Evolutionary conservation across 2,329 filamentous ascomycete genomes (phyloP).

Genomic region (Hypoxylon sp.): DNA sequence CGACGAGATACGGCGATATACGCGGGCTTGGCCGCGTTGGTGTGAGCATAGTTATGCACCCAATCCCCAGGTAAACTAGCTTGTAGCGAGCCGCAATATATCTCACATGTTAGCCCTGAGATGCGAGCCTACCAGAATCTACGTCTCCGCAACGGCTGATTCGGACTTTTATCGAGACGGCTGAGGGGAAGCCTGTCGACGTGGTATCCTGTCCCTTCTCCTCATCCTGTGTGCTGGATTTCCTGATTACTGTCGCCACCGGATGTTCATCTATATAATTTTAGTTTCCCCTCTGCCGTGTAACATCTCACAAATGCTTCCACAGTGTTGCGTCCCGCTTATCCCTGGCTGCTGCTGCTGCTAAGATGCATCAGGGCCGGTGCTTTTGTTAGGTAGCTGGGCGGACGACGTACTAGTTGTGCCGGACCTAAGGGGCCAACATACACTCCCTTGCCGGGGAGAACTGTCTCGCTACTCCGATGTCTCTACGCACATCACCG

Average conservation of each 20-base stretch:
- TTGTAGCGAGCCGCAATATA: slow-evolving; percentile 45
- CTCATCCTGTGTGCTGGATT: slow-evolving; percentile 32
- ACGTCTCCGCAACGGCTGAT: slow-evolving; percentile 38
- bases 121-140: slow-evolving; percentile 26
- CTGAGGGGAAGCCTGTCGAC: slow-evolving; percentile 52
- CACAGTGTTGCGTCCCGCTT: slow-evolving; percentile 27
- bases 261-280: slow-evolving; percentile 40
- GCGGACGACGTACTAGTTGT: slow-evolving; percentile 18
- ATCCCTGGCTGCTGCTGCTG: slow-evolving; percentile 16
- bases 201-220: slow-evolving; percentile 45
- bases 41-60: slow-evolving; percentile 27
- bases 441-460: slow-evolving; percentile 16
- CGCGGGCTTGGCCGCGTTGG: slow-evolving; percentile 18
- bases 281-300: slow-evolving; percentile 39
- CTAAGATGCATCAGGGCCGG: slow-evolving; percentile 13
- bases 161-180: slow-evolving; percentile 31
- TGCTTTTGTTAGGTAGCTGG: not conserved
- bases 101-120: slow-evolving; percentile 38
- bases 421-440: slow-evolving; percentile 12
- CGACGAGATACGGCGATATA: slow-evolving; percentile 22
- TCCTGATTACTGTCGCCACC: slow-evolving; percentile 35
- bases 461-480: slow-evolving; percentile 8
- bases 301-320: slow-evolving; percentile 31
- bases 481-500: slow-evolving; percentile 1
- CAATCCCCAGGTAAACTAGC: slow-evolving; percentile 29